Evolutionary conservation across 2,329 filamentous ascomycete genomes (phyloP), one percentile per base, ranked within the genome.

Genomic region (Xylariaceae sp.): DNA sequence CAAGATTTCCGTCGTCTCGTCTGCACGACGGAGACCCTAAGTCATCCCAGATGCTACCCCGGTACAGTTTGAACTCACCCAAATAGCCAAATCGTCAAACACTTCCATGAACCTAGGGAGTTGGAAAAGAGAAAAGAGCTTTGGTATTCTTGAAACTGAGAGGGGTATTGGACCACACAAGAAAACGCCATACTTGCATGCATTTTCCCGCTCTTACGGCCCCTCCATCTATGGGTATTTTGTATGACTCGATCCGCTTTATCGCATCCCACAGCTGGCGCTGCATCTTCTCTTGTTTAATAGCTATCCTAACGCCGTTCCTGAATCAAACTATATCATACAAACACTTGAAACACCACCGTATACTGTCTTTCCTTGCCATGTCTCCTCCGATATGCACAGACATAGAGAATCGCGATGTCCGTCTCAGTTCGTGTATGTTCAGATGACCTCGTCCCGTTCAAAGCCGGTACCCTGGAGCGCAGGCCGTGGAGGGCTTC

Each of bases 381-480:
- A n/a, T 26, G 22, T 26, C 22, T 6, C 11, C 22, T 26, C 22
- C 6, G 22, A 6, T 26, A 26, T 11, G 22, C 22, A 26, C 22
- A 11, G 11, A 26, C 11, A 26, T n/a, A n/a, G n/a, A 26, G 11
- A 26, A 26, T 26, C 22, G 6, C 22, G n/a, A 26, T 26, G 6
- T 26, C 22, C 22, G 22, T 26, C 22, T 26, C 6, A 26, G 6
- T 6, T 11, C 11, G 22, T 6, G n/a, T n/a, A 17, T 34, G n/a
- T 26, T 55, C 56, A 78, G n/a, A 93, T 79, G 29, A 94, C 81
- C 39, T 98, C 91, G 2, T 81, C 67, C 19, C 91, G 74, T 61
- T 96, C 89, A 77, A 87, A 98, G 1, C 93, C 93, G 1, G 73
- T 73, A 0, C 84, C 74, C 60, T 81, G 78, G 19, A 74, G 54